Conservation (phyloP, 371 early-diverging fungal genomes). For the Gilbertella persicaria region DNA sequence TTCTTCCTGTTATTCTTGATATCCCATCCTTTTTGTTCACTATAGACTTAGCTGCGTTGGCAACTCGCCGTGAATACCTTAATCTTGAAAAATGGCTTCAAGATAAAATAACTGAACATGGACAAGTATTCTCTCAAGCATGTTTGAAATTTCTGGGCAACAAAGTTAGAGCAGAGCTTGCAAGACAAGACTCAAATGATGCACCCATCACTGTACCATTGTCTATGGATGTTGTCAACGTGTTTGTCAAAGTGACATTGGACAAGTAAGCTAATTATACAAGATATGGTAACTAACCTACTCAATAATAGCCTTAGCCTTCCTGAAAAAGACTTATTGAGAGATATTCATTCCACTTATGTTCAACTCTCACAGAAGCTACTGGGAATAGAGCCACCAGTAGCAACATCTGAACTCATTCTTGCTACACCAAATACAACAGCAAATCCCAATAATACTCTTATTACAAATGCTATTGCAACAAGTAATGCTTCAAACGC, state of each 20-base stretch:
- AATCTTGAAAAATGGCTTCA: slow-evolving; percentile 89
- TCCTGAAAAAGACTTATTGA: slow-evolving; percentile 19
- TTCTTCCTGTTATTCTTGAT: slow-evolving; percentile 73
- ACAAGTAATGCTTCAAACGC: not conserved
- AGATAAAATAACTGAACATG: slow-evolving; percentile 68
- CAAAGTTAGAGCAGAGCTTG: slow-evolving; percentile 58
- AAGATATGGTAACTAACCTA: not conserved
- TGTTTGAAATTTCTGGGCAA: slow-evolving; percentile 80
- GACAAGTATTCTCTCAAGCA: slow-evolving; percentile 69
- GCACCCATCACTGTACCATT: slow-evolving; percentile 58
- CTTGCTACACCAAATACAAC: not conserved
- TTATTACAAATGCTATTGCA: not conserved
- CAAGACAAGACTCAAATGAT: slow-evolving; percentile 41
- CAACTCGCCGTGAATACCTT: slow-evolving; percentile 78
- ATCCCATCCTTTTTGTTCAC: slow-evolving; percentile 71
- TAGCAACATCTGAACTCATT: not conserved
- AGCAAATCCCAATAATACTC: not conserved
- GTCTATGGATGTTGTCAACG: slow-evolving; percentile 67
- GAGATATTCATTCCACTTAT: slow-evolving; percentile 23
- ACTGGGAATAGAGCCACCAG: not conserved
- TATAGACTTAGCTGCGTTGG: slow-evolving; percentile 85
- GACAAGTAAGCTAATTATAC: slow-evolving; percentile 41
- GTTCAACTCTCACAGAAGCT: slow-evolving; percentile 10
- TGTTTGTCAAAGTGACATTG: slow-evolving; percentile 70
- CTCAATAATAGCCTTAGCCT: slow-evolving; percentile 3